phyloP scores from a whole-genome alignment of 2,329 filamentous ascomycete genomes.

The Gyromitra esculenta region DNA sequence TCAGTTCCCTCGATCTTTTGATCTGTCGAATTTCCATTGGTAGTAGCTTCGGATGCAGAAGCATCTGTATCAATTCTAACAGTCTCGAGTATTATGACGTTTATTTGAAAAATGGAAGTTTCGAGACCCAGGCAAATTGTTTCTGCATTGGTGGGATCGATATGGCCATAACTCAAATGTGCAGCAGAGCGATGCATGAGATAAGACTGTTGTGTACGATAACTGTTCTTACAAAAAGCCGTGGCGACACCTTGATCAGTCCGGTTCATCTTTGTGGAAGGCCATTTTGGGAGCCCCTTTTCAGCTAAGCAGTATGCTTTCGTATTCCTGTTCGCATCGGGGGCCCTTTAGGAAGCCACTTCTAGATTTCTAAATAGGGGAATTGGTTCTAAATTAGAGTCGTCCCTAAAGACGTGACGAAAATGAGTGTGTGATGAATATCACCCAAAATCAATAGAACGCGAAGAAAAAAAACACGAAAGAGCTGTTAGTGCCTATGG shows the following conservation, averaged over 20 bases:
- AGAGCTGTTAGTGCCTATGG: too few relatives aligned
- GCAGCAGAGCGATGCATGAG: conserved; percentile 32
- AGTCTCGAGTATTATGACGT: neutral
- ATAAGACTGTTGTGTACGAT: conserved; percentile 40
- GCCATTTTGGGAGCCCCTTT: conserved; percentile 23
- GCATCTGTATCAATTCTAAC: neutral
- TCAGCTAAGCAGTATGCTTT: conserved; percentile 32
- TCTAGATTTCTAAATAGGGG: neutral
- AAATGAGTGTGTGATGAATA: too few relatives aligned
- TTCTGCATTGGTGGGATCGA: conserved; percentile 24
- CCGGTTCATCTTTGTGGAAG: conserved; percentile 4
- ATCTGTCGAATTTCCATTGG: too few relatives aligned
- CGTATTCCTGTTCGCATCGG: neutral
- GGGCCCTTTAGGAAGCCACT: neutral
- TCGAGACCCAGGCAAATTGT: neutral
- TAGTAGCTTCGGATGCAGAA: too few relatives aligned
- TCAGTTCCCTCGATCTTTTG: too few relatives aligned
- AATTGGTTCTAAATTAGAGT: neutral
- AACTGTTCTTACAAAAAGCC: conserved; percentile 41
- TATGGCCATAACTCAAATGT: conserved; percentile 1
- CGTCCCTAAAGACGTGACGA: too few relatives aligned
- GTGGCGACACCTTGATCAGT: neutral
- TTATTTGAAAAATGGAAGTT: neutral
- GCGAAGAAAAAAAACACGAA: too few relatives aligned
- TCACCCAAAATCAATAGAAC: too few relatives aligned